Percentiles rank a stretch among this genome's conserved stretches.
Conservation (phyloP, 2,329 filamentous ascomycete genomes). For the Aspergillus glaucus region DNA sequence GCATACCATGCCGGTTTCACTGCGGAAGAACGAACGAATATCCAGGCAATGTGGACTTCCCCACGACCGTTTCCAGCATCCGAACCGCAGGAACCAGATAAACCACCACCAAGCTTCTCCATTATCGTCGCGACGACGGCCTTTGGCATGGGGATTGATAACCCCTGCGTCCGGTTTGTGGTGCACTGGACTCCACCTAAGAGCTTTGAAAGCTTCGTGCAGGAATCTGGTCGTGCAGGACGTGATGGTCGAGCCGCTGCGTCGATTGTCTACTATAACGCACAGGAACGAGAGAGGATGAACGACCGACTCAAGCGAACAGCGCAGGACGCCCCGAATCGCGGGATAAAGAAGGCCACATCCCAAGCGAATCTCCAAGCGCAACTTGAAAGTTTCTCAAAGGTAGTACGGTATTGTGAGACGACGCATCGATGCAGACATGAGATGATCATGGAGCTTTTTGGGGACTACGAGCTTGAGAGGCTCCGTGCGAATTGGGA, state of each 20-base stretch:
- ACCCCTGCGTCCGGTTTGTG: conserved; percentile 88
- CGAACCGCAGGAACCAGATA: conserved; percentile 5
- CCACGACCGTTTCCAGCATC: conserved; percentile 6
- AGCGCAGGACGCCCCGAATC: conserved; percentile 30
- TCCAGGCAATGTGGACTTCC: conserved; percentile 38
- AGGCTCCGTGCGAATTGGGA: conserved; percentile 19
- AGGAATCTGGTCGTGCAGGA: conserved; percentile 87
- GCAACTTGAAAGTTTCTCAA: conserved; percentile 57
- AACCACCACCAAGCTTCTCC: conserved; percentile 61
- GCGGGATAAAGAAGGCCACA: conserved; percentile 31
- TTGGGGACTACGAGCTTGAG: conserved; percentile 55
- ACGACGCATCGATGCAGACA: conserved; percentile 68
- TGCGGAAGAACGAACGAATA: conserved; percentile 63
- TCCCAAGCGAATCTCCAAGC: conserved; percentile 32
- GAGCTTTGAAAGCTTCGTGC: conserved; percentile 92
- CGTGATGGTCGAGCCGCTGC: conserved; percentile 80
- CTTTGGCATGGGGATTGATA: conserved; percentile 97
- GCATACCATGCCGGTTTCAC: conserved; percentile 56
- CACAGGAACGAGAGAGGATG: conserved; percentile 75
- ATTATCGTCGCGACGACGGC: conserved; percentile 93
- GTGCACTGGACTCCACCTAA: conserved; percentile 92
- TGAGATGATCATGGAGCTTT: conserved; percentile 66
- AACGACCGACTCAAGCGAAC: conserved; percentile 47
- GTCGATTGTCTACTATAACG: conserved; percentile 86
- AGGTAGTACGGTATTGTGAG: conserved; percentile 77